Conservation (phyloP, 129 eudicot genomes). For the Saussurea involucrata region DNA sequence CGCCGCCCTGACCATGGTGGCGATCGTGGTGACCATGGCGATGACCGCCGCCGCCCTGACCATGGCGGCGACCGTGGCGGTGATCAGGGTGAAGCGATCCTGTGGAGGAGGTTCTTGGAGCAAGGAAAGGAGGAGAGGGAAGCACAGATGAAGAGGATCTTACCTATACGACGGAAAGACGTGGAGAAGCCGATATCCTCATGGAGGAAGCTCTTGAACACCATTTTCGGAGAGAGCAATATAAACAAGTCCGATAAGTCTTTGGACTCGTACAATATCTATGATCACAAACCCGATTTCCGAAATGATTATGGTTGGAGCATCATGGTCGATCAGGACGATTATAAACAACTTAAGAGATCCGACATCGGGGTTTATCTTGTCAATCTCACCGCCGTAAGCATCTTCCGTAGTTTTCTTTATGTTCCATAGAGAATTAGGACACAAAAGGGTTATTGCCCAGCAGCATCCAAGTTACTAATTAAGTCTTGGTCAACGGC, state of each 20-base stretch:
- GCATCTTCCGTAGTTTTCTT: too few species aligned
- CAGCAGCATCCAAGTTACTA: too few species aligned
- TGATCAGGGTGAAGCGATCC: constrained; percentile 34
- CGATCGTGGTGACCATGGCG: not conserved
- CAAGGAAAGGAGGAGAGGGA: constrained; percentile 31
- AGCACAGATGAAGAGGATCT: constrained; percentile 41
- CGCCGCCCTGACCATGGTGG: not conserved
- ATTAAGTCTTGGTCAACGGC: too few species aligned
- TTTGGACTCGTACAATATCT: constrained; percentile 57
- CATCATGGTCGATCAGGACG: constrained; percentile 43
- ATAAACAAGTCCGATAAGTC: not conserved
- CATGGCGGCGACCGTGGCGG: not conserved
- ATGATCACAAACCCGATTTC: constrained; percentile 50
- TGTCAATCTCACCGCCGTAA: constrained; percentile 83
- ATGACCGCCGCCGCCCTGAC: not conserved
- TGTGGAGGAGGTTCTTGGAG: constrained; percentile 50
- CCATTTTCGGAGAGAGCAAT: constrained; percentile 21
- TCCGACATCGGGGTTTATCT: constrained; percentile 59
- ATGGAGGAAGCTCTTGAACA: constrained; percentile 28
- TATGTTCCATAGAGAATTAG: not conserved
- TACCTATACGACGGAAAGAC: constrained; percentile 4
- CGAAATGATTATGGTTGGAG: constrained; percentile 80
- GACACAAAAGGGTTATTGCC: too few species aligned
- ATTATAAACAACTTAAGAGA: constrained; percentile 48
- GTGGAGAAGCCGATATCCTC: constrained; percentile 40